These are phyloP conservation scores for Bacidia rubella DNA, from an alignment of 495 filamentous ascomycete species.

Conservation along the genomic window DNA sequence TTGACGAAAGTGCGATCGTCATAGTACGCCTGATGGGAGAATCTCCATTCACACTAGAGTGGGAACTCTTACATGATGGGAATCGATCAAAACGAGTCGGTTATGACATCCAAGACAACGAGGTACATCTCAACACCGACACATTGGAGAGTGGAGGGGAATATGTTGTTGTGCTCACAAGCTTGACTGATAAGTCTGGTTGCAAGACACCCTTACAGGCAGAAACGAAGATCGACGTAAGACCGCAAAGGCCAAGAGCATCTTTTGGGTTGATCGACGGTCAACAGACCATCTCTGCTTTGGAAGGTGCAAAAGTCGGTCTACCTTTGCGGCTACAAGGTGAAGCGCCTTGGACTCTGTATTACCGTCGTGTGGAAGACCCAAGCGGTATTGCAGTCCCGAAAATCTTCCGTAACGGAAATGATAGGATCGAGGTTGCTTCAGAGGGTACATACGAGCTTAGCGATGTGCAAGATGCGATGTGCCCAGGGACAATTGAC, in stretches of 20 bases:
- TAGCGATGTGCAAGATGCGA: slow-evolving; percentile 55
- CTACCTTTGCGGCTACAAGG: slow-evolving; percentile 76
- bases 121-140: slow-evolving; percentile 59
- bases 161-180: slow-evolving; percentile 69
- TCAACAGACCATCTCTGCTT: slow-evolving; percentile 51
- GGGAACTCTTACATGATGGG: slow-evolving; percentile 84
- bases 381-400: slow-evolving; percentile 28
- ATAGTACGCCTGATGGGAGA: slow-evolving; percentile 67
- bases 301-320: slow-evolving; percentile 59
- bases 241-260: slow-evolving; percentile 72
- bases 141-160: slow-evolving; percentile 67
- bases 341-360: slow-evolving; percentile 66
- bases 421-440: slow-evolving; percentile 54
- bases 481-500: slow-evolving; percentile 71
- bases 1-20: slow-evolving; percentile 63
- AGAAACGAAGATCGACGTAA: slow-evolving; percentile 68
- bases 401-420: slow-evolving; percentile 44
- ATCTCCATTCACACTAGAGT: slow-evolving; percentile 76
- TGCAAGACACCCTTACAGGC: slow-evolving; percentile 76
- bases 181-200: slow-evolving; percentile 68
- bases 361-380: slow-evolving; percentile 52
- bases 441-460: slow-evolving; percentile 66
- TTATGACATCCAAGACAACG: slow-evolving; percentile 43
- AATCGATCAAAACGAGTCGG: slow-evolving; percentile 57
- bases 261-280: slow-evolving; percentile 73